A percentile compares a stretch with the other conserved stretches of the same genome.
Conservation (phyloP, 805 yeast species). For the Brettanomyces naardenensis region DNA sequence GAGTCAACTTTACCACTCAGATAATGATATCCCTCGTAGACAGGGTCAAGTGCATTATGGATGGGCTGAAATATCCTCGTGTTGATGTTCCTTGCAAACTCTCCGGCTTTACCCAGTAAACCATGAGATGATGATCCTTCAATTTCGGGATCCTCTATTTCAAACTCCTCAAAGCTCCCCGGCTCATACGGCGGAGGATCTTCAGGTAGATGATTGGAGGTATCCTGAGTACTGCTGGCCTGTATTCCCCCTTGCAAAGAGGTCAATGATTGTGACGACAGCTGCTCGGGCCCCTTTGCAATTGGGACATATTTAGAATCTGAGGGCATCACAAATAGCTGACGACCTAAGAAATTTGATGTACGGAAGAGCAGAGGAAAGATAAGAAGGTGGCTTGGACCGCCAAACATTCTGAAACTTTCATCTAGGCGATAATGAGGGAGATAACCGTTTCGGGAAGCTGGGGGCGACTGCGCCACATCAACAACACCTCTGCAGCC, state of each 20-base stretch:
- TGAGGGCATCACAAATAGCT: not conserved
- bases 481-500: no score
- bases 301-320: not conserved
- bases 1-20: slow-evolving; percentile 44
- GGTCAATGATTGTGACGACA: not conserved
- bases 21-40: slow-evolving; percentile 38
- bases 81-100: slow-evolving; percentile 30
- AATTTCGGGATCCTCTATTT: slow-evolving; percentile 31
- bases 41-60: slow-evolving; percentile 40
- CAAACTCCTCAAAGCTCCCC: slow-evolving; percentile 31
- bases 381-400: no score
- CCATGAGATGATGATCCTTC: not conserved
- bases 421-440: no score
- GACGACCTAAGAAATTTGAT: not conserved
- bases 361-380: no score
- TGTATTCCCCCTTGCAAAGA: not conserved
- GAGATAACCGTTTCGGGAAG: no score
- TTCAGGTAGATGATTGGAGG: slow-evolving; percentile 1
- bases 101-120: slow-evolving; percentile 30
- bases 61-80: slow-evolving; percentile 34
- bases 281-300: not conserved
- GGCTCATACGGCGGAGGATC: slow-evolving; percentile 22
- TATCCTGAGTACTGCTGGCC: no score
- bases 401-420: no score
- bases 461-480: no score